Evolutionary conservation across 306 rosid genomes (phyloP).

Genomic region (Betula pendula): DNA sequence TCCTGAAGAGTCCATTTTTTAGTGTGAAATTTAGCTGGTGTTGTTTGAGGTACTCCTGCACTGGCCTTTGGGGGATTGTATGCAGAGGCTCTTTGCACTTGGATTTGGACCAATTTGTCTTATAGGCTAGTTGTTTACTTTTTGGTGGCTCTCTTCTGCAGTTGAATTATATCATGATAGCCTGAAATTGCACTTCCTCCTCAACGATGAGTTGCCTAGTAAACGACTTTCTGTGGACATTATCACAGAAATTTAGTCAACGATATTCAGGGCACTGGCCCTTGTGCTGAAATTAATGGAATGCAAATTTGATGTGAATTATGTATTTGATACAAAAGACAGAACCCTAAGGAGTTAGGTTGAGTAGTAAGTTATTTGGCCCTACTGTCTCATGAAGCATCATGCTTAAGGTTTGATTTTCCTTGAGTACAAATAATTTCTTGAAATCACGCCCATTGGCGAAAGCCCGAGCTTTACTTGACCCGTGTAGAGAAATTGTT

Average conservation of each 20-base stretch:
- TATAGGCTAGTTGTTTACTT: background rate
- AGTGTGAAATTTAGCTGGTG: background rate
- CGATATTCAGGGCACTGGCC: background rate
- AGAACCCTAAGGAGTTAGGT: no score
- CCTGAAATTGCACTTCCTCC: background rate
- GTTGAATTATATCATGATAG: background rate
- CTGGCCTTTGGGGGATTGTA: background rate
- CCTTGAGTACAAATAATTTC: no score
- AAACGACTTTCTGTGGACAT: background rate
- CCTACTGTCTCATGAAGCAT: no score
- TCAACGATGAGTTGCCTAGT: background rate
- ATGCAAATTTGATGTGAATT: background rate
- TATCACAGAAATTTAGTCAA: background rate
- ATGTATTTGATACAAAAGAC: no score
- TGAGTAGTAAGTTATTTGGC: no score
- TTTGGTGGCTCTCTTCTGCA: background rate
- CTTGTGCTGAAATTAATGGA: background rate
- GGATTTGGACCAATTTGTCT: background rate
- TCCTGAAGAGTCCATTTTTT: background rate
- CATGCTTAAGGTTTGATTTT: no score
- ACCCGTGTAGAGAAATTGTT: no score
- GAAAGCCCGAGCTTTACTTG: no score
- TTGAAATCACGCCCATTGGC: no score
- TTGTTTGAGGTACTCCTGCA: background rate
- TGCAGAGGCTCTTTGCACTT: background rate